Evolutionary conservation across 352 stramenopile species (phyloP).

Genomic region (Plasmopara viticola): DNA sequence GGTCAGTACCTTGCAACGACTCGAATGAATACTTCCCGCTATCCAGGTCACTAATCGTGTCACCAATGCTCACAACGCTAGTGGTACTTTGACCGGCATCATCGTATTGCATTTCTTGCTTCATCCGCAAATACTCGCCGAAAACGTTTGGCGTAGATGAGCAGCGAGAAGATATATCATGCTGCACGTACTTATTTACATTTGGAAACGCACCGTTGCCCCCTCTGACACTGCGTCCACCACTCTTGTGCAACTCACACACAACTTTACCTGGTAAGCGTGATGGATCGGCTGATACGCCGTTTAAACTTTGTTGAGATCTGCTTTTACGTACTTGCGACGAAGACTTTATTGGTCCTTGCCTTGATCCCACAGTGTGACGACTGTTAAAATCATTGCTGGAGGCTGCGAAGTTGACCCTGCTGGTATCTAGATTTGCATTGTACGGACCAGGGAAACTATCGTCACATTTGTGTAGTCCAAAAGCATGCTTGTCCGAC

Average conservation of each 20-base stretch:
- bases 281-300: slow-evolving; percentile 49
- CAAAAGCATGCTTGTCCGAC: slow-evolving; percentile 38
- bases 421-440: slow-evolving; percentile 48
- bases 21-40: slow-evolving; percentile 57
- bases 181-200: slow-evolving; percentile 42
- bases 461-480: slow-evolving; percentile 40
- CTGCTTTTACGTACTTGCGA: slow-evolving; percentile 35
- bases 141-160: slow-evolving; percentile 60
- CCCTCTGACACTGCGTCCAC: slow-evolving; percentile 6
- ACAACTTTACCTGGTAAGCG: slow-evolving; percentile 24
- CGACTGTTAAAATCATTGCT: slow-evolving; percentile 18
- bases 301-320: slow-evolving; percentile 39
- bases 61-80: slow-evolving; percentile 36
- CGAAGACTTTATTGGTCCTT: slow-evolving; percentile 32
- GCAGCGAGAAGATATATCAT: slow-evolving; percentile 42
- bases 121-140: slow-evolving; percentile 70
- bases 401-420: slow-evolving; percentile 22
- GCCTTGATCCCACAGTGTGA: slow-evolving; percentile 24
- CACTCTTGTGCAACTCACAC: slow-evolving; percentile 26
- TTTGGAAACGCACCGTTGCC: slow-evolving; percentile 31
- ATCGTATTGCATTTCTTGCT: slow-evolving; percentile 69
- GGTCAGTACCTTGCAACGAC: slow-evolving; percentile 31
- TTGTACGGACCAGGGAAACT: slow-evolving; percentile 38
- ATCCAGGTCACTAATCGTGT: slow-evolving; percentile 51
- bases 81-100: slow-evolving; percentile 21